Base-by-base conservation (phyloP, 176 grass and related monocot genomes). In the Hordeum vulgare region DNA sequence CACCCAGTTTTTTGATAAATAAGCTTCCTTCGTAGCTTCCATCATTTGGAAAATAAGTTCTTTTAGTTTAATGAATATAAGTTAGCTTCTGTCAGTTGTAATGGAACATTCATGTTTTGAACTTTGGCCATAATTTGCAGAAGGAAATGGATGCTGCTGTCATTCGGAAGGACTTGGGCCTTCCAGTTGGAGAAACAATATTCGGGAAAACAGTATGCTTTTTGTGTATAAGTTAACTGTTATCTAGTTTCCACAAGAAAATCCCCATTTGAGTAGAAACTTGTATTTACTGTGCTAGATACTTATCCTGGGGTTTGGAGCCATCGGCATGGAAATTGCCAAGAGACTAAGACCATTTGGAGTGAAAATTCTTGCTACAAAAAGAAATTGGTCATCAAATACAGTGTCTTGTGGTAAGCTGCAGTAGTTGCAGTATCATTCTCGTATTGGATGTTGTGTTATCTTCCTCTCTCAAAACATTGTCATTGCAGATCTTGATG, bases 321-420 rank as follows among this genome's bases (percentile, higher is more conserved):
- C 93, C 82, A 98, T 98, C 78, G 96, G 96, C 5, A 45, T 90
- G 31, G 93, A 95, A 73, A 8, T 98, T 82, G 90, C 96, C 59
- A 93, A 88, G 88, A 88, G 96, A 84, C 65, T 98, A 69, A 91
- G 76, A 79, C 83, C 93, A 10, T 98, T 98, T 91, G 96, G 93
- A 79, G 96, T 95, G 63, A 98, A 91, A 76, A 74, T 98, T 79
- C 83, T 91, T 88, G 96, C 93, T 78, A 98, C 87, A 13, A 95
- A 93, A 88, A 91, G 96, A 84, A 93, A 84, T 71, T 98, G 96
- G 96, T 77, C 85, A 41, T 91, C 88, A 79, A 68, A 85, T 84
- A 82, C 53, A 65, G 63, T 89, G 45, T 29, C 81, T 67, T 76
- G 68, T 85, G 89, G 96, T 98, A 90, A 71, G 28, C 56, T 74